A percentile compares a stretch with the other conserved stretches of the same genome.
phyloP scores from a whole-genome alignment of 1,284 basidiomycete species.

The Earliella scabrosa region DNA sequence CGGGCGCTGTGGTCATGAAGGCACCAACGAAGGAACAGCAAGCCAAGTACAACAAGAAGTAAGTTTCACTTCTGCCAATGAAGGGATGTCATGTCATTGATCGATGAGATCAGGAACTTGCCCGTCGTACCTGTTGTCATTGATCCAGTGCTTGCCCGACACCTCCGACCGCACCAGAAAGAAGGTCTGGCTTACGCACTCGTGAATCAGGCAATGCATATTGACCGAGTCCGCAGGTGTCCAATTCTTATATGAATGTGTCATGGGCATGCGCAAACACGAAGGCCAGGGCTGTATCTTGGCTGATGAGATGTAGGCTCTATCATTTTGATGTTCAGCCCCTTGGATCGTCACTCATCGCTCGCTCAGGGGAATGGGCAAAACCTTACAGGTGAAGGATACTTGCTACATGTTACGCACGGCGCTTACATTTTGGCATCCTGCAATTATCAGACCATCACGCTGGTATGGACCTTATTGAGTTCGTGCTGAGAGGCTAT shows the following conservation, averaged over 20 bases:
- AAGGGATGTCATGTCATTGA: not conserved
- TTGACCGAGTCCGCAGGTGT: constrained; percentile 52
- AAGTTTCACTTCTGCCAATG: constrained; percentile 21
- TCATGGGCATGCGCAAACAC: constrained; percentile 91
- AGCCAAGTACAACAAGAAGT: constrained; percentile 76
- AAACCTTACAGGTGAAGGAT: constrained; percentile 81
- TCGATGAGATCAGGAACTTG: constrained; percentile 45
- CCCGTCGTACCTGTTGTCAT: constrained; percentile 87
- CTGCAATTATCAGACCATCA: too few species aligned
- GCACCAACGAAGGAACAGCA: constrained; percentile 74
- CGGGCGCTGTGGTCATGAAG: constrained; percentile 88
- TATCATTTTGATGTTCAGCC: constrained; percentile 34
- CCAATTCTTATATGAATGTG: constrained; percentile 94
- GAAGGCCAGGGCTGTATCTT: constrained; percentile 94
- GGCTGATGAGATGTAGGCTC: constrained; percentile 89
- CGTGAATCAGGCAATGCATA: not conserved
- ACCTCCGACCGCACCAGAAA: constrained; percentile 88
- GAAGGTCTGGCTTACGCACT: constrained; percentile 61
- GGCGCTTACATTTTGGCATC: too few species aligned
- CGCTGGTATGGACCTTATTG: constrained; percentile 86
- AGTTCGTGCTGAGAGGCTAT: constrained; percentile 51
- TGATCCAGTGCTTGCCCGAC: constrained; percentile 84
- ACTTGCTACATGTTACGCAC: not conserved
- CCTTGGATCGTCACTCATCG: not conserved
- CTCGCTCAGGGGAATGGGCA: constrained; percentile 87